phyloP scores from a whole-genome alignment of 2,329 filamentous ascomycete genomes.

The Fusarium sp. region DNA sequence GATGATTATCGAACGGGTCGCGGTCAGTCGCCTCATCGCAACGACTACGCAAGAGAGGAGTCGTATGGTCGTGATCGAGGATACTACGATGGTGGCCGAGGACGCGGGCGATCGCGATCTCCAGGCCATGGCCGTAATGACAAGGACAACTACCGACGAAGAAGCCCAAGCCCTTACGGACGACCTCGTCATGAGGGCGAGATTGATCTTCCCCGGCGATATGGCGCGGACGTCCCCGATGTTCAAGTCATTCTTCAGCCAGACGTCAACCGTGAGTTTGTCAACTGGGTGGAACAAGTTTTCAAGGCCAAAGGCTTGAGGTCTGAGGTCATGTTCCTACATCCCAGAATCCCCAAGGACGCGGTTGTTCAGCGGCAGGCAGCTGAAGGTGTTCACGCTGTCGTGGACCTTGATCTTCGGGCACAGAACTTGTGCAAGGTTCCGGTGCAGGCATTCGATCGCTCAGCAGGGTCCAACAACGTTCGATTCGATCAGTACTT shows the following conservation, averaged over 20 bases:
- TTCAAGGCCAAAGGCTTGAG: conserved; percentile 77
- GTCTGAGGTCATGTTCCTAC: conserved; percentile 81
- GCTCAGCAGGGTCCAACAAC: conserved; percentile 75
- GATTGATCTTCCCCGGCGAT: conserved; percentile 76
- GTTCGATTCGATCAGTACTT: conserved; percentile 89
- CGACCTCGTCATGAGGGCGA: conserved; percentile 61
- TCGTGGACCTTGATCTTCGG: conserved; percentile 76
- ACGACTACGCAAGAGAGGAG: conserved; percentile 68
- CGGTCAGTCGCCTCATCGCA: conserved; percentile 65
- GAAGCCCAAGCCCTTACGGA: conserved; percentile 73
- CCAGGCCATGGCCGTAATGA: conserved; percentile 59
- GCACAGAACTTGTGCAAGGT: conserved; percentile 78
- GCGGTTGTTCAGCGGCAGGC: conserved; percentile 87
- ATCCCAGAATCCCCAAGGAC: conserved; percentile 77
- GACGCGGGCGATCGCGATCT: conserved; percentile 74
- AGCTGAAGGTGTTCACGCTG: conserved; percentile 85
- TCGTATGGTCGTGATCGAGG: conserved; percentile 61
- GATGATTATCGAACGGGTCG: conserved; percentile 73
- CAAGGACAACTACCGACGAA: conserved; percentile 66
- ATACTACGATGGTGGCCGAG: conserved; percentile 52
- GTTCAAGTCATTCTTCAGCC: conserved; percentile 87
- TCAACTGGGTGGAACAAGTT: conserved; percentile 80
- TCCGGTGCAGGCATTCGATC: conserved; percentile 85
- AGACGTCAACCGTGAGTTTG: conserved; percentile 80
- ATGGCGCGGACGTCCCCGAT: conserved; percentile 81